Evolutionary conservation across 176 grass and related monocot genomes (phyloP).

Genomic region (Oryza glaberrima): DNA sequence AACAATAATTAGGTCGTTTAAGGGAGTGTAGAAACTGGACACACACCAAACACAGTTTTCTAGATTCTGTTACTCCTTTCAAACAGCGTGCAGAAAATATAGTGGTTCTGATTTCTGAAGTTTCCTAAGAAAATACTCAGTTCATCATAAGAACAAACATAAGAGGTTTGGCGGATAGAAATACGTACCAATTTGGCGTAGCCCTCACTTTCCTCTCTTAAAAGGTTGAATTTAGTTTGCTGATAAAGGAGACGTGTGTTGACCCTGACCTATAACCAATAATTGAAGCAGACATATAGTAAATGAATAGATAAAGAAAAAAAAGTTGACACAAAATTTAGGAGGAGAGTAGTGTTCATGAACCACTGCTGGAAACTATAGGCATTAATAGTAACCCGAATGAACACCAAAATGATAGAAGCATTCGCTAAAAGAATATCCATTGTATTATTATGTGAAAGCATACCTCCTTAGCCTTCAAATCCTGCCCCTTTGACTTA

Average conservation of each 20-base stretch:
- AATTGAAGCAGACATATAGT: slow-evolving; percentile 29
- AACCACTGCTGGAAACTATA: slow-evolving; percentile 3
- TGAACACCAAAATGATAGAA: slow-evolving; percentile 19
- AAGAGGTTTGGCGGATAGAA: slow-evolving; percentile 22
- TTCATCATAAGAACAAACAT: slow-evolving; percentile 27
- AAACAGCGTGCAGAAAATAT: slow-evolving; percentile 16
- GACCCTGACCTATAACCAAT: slow-evolving; percentile 87
- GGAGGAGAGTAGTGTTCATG: background rate
- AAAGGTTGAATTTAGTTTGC: slow-evolving; percentile 98
- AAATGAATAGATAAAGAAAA: slow-evolving; percentile 7
- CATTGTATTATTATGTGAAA: background rate
- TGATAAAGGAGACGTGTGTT: slow-evolving; percentile 99
- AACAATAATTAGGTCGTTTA: background rate
- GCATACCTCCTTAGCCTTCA: slow-evolving; percentile 90
- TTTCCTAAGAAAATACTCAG: slow-evolving; percentile 1
- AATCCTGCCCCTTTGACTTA: slow-evolving; percentile 87
- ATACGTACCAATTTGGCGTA: slow-evolving; percentile 92
- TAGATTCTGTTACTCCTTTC: slow-evolving; percentile 13
- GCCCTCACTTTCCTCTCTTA: slow-evolving; percentile 98
- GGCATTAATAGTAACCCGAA: background rate
- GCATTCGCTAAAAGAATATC: slow-evolving; percentile 22
- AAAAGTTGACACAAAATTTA: slow-evolving; percentile 8
- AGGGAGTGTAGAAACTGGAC: slow-evolving; percentile 4
- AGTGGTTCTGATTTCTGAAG: background rate
- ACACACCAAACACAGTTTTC: slow-evolving; percentile 15